These are phyloP conservation scores for Mentha longifolia DNA, from an alignment of 257 asterid genomes.

Conservation along the genomic window DNA sequence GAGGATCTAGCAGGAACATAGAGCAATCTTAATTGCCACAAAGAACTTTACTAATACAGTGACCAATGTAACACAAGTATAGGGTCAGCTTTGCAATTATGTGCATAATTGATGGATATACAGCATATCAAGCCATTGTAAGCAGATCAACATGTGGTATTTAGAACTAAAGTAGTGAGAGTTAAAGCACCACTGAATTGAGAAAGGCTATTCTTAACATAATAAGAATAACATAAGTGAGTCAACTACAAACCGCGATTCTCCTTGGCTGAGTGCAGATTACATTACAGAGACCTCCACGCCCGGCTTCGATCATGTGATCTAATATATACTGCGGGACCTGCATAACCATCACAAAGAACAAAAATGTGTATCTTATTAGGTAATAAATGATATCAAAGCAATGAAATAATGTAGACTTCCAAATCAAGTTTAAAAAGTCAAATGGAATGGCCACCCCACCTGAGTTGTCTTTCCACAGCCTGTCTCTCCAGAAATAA, in stretches of 20 bases:
- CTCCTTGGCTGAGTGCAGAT: conserved; percentile 99
- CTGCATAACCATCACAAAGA: conserved; percentile 51
- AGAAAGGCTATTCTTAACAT: too few relatives aligned
- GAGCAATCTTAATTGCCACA: too few relatives aligned
- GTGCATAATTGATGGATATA: too few relatives aligned
- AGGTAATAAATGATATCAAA: background rate
- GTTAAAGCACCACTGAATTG: too few relatives aligned
- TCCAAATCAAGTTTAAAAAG: conserved; percentile 27
- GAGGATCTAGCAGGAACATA: too few relatives aligned
- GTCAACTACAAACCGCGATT: conserved; percentile 76
- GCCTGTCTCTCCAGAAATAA: conserved; percentile 97
- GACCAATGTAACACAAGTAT: too few relatives aligned
- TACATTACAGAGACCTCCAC: conserved; percentile 81
- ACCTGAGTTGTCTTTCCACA: conserved; percentile 99
- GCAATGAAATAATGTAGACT: conserved; percentile 14
- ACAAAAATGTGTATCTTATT: conserved; percentile 17
- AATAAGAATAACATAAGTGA: too few relatives aligned
- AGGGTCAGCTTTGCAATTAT: too few relatives aligned
- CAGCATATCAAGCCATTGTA: too few relatives aligned
- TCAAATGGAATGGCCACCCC: conserved; percentile 29
- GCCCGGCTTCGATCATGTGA: conserved; percentile 89
- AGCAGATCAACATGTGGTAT: too few relatives aligned
- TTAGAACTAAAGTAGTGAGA: too few relatives aligned
- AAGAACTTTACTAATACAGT: too few relatives aligned
- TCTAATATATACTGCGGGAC: conserved; percentile 97